Base-by-base conservation (phyloP, 306 rosid genomes). In the Carpinus viminea region DNA sequence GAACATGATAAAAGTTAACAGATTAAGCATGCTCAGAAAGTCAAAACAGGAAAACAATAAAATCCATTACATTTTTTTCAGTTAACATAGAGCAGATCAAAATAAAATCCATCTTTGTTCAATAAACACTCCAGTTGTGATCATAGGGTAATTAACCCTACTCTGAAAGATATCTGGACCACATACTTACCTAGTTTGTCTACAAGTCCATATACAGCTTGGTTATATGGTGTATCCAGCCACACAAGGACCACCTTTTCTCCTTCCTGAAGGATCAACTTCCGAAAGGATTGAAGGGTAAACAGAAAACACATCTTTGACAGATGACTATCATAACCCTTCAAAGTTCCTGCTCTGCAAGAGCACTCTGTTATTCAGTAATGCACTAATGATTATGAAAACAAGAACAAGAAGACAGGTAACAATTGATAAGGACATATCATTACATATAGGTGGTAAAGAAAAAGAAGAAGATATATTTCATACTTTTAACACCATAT, bases 221-320 rank as follows among this genome's bases (percentile, higher is more conserved):
- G 98, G 83, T 92, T 92, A 84, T 87, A 92, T 60, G 97, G 97
- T 78, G 98, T 91, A 72, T 93, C 98, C 59, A 91, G 77, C 97
- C 97, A 90, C 57, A 91, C 96, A 78, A 95, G 98, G 77, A 95
- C 96, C 85, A 95, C 86, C 86, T 93, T 95, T 85, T 95, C 98
- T 75, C 98, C 98, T 95, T 95, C 98, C 85, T 95, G 97, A 85
- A 95, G 98, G 80, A 95, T 84, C 88, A 92, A 80, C 86, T 95
- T 95, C 80, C 92, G 83, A 74, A 90, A 86, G 71, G 98, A 95
- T 83, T 91, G 98, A 74, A 90, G 84, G 65, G 97, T 91, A 82
- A 91, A 95, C 80, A 95, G 61, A 60, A 85, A 74, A 80, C 98
- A 95, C 98, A 95, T 90, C 84, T 90, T 91, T 73, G 92, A 85